Conservation (phyloP, 805 yeast genomes). For the Candida ipomoeae region DNA sequence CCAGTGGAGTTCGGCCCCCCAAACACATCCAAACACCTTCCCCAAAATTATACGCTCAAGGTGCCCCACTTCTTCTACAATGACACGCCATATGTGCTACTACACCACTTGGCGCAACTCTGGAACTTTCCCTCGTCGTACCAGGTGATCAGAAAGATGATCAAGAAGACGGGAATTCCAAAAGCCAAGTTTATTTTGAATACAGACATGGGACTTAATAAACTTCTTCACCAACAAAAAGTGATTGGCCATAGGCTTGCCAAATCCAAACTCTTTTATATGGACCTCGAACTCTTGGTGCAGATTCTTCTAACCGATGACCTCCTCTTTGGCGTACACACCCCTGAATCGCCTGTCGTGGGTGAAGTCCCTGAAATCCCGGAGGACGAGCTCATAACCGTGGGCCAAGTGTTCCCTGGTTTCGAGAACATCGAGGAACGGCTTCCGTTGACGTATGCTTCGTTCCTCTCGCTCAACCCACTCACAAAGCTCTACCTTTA, state of each 20-base stretch:
- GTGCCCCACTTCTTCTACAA: constrained; percentile 11
- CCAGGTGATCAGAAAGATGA: constrained; percentile 30
- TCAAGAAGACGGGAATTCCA: constrained; percentile 17
- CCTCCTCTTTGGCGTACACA: constrained; percentile 11
- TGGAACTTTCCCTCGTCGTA: constrained; percentile 43
- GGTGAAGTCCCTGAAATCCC: neutral
- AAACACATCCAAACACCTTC: neutral
- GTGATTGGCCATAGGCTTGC: constrained; percentile 20
- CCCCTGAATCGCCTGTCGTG: constrained; percentile 7
- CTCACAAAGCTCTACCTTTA: constrained; percentile 35
- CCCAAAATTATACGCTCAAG: constrained; percentile 7
- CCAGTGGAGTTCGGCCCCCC: constrained; percentile 9
- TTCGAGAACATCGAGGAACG: constrained; percentile 30
- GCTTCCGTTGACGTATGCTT: constrained; percentile 29
- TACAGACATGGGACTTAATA: constrained; percentile 21
- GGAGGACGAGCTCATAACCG: constrained; percentile 29
- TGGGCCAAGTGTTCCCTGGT: constrained; percentile 39
- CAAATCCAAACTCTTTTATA: constrained; percentile 23
- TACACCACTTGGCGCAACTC: constrained; percentile 28
- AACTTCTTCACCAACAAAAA: constrained; percentile 15
- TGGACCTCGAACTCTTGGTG: constrained; percentile 21
- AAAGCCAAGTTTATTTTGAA: constrained; percentile 18
- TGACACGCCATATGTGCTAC: constrained; percentile 20
- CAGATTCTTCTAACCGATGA: constrained; percentile 14
- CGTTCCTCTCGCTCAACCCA: constrained; percentile 33